Conservation (phyloP, 129 eudicot species). For the Flaveria bidentis region DNA sequence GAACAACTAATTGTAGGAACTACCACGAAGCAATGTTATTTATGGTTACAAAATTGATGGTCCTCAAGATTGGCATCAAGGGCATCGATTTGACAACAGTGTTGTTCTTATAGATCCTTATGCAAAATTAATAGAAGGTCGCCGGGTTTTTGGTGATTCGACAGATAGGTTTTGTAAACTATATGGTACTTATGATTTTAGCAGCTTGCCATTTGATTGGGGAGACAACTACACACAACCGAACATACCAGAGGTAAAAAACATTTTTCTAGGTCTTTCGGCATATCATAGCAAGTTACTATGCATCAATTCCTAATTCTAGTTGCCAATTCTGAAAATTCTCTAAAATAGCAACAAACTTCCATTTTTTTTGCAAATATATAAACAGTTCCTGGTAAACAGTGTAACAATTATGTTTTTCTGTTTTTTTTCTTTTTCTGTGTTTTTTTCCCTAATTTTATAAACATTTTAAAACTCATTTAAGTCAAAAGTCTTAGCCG, state of each 20-base stretch:
- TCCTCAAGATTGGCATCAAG: slow-evolving; percentile 78
- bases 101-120: slow-evolving; percentile 83
- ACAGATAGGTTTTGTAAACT: slow-evolving; percentile 52
- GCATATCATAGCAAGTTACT: neutral
- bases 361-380: neutral
- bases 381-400: neutral
- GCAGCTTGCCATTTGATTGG: slow-evolving; percentile 83
- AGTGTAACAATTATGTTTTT: neutral
- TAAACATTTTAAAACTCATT: neutral
- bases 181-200: slow-evolving; percentile 85
- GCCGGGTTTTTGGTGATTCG: slow-evolving; percentile 74
- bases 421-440: neutral
- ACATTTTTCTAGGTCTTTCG: neutral
- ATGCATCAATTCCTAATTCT: neutral
- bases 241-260: slow-evolving; percentile 82
- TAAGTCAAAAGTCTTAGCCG: neutral
- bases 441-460: neutral
- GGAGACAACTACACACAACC: slow-evolving; percentile 79
- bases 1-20: slow-evolving; percentile 47
- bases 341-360: slow-evolving; percentile 1
- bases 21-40: slow-evolving; percentile 61
- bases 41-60: slow-evolving; percentile 92
- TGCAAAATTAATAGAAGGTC: slow-evolving; percentile 88
- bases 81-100: slow-evolving; percentile 87
- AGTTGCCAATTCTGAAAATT: neutral